These are phyloP conservation scores for Cryptococcus hybrid DNA, from an alignment of 1,284 basidiomycete genomes.

Conservation along the genomic window DNA sequence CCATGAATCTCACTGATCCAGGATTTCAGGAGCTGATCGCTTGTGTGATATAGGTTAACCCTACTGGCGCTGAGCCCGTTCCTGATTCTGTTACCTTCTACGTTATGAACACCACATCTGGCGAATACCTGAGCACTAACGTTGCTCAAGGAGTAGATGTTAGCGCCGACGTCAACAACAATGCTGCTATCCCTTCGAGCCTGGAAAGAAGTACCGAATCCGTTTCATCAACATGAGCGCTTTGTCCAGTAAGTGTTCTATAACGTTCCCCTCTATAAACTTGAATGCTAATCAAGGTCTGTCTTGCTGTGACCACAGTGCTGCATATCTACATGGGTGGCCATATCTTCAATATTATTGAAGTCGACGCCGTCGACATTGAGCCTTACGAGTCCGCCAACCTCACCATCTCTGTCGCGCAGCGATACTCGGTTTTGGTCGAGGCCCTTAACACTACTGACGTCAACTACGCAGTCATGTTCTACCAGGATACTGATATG, in stretches of 20 bases:
- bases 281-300: too few species aligned
- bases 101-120: conserved; percentile 61
- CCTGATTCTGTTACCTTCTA: conserved; percentile 84
- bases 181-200: conserved; percentile 77
- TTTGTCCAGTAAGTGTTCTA: conserved; percentile 35
- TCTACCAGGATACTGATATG: conserved; percentile 73
- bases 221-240: conserved; percentile 73
- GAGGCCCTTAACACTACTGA: conserved; percentile 80
- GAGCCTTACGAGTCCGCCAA: conserved; percentile 68
- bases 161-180: conserved; percentile 69
- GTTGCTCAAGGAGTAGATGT: conserved; percentile 32
- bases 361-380: conserved; percentile 82
- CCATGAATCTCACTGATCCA: conserved; percentile 57
- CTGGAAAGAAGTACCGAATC: conserved; percentile 68
- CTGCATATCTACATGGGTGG: conserved; percentile 90
- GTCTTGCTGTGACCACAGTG: conserved; percentile 31
- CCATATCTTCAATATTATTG: conserved; percentile 85
- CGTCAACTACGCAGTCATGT: conserved; percentile 83
- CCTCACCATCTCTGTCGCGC: conserved; percentile 75
- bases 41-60: background rate
- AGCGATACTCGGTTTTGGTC: conserved; percentile 91
- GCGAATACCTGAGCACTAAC: conserved; percentile 59
- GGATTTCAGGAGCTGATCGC: too few species aligned
- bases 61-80: conserved; percentile 75
- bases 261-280: background rate